These are phyloP conservation scores for Trichoderma breve DNA, from an alignment of 2,329 filamentous ascomycete genomes.

Conservation along the genomic window DNA sequence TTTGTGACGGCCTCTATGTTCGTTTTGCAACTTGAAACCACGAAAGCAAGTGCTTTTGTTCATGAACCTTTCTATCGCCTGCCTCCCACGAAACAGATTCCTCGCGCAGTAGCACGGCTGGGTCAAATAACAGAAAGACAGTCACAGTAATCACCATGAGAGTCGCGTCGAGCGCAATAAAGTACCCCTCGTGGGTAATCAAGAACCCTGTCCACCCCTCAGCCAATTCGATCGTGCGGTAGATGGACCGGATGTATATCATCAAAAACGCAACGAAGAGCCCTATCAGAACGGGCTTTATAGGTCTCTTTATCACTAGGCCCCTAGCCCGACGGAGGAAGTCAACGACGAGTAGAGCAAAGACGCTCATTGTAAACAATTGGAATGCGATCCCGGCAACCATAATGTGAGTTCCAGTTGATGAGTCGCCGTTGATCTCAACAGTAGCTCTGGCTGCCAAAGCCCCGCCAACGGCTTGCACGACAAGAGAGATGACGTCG, in stretches of 20 bases:
- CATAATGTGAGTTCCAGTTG: not conserved
- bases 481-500: conserved; percentile 8
- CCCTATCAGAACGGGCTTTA: conserved; percentile 31
- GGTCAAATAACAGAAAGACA: conserved; percentile 45
- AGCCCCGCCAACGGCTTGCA: conserved; percentile 3
- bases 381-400: not conserved
- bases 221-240: conserved; percentile 49
- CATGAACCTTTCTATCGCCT: not conserved
- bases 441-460: not conserved
- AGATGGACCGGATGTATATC: conserved; percentile 49
- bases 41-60: not conserved
- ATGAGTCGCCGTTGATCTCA: not conserved
- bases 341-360: conserved; percentile 13
- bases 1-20: not conserved
- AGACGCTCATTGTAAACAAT: not conserved
- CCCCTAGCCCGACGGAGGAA: conserved; percentile 31
- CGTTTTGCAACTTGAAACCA: not conserved
- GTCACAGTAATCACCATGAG: conserved; percentile 48
- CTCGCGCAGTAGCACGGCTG: conserved; percentile 23
- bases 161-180: conserved; percentile 48
- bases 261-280: conserved; percentile 42
- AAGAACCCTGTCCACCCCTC: conserved; percentile 50
- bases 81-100: not conserved
- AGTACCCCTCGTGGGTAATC: conserved; percentile 49
- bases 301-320: not conserved